phyloP scores from a whole-genome alignment of 2,329 filamentous ascomycete species.

The Colletotrichum caudatum region DNA sequence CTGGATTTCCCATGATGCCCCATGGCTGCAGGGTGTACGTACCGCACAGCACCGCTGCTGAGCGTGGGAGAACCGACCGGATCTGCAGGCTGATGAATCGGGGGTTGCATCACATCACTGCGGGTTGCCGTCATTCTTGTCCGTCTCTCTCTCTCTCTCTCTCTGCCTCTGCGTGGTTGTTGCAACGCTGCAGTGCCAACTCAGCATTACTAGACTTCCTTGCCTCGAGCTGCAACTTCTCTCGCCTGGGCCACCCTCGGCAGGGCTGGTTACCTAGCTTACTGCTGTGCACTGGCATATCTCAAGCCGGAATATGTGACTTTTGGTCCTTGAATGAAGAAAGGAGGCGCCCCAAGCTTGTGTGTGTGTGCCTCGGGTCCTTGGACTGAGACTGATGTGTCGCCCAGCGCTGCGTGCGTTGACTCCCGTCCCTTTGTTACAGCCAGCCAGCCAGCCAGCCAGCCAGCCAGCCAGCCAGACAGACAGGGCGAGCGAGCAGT shows the following conservation, averaged over 20 bases:
- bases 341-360: background rate
- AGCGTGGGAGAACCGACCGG: background rate
- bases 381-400: constrained; percentile 25
- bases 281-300: background rate
- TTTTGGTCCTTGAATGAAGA: background rate
- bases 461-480: no score
- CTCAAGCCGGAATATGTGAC: background rate
- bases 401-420: constrained; percentile 30
- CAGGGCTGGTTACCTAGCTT: background rate
- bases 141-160: background rate
- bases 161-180: background rate
- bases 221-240: background rate
- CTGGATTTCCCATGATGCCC: background rate
- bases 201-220: constrained; percentile 1
- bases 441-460: background rate
- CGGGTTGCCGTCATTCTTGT: background rate
- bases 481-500: background rate
- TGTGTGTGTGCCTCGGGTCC: background rate
- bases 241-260: background rate
- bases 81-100: constrained; percentile 22
- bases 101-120: constrained; percentile 3
- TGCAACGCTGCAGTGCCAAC: constrained; percentile 21
- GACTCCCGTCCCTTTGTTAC: constrained; percentile 27
- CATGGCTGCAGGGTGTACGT: background rate
- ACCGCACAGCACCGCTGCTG: background rate